These are phyloP conservation scores for Cenchrus purpureus DNA, from an alignment of 176 grass and related monocot genomes.

Conservation along the genomic window DNA sequence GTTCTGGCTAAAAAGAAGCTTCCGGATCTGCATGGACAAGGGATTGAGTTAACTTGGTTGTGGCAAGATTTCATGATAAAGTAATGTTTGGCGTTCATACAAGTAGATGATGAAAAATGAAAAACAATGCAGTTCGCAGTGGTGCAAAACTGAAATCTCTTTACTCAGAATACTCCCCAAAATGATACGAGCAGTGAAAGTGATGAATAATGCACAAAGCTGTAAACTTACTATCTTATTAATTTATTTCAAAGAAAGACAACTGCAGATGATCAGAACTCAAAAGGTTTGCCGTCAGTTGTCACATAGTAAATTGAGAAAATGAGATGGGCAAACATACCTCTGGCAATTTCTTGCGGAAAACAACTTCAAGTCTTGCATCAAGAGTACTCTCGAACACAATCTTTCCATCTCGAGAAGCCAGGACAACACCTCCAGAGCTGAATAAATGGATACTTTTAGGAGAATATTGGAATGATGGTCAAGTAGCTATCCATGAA, in stretches of 20 bases:
- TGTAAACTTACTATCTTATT: not conserved
- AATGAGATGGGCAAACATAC: slow-evolving; percentile 40
- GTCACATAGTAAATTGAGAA: slow-evolving; percentile 5
- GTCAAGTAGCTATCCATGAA: not conserved
- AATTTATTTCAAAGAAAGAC: not conserved
- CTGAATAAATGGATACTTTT: slow-evolving; percentile 52
- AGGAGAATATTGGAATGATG: slow-evolving; percentile 11
- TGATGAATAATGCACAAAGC: not conserved
- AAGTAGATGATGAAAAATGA: not conserved
- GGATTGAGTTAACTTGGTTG: not conserved
- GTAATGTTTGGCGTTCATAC: not conserved
- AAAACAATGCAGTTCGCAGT: not conserved
- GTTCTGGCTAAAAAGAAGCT: slow-evolving; percentile 59
- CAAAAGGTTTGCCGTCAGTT: not conserved
- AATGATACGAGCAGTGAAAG: not conserved
- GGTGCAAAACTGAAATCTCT: slow-evolving; percentile 9
- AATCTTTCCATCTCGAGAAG: slow-evolving; percentile 97
- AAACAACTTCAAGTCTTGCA: slow-evolving; percentile 93
- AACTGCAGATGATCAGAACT: not conserved
- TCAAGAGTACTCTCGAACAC: slow-evolving; percentile 93
- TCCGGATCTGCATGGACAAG: slow-evolving; percentile 61
- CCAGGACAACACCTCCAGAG: slow-evolving; percentile 91
- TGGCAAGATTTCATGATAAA: not conserved
- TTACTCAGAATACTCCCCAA: not conserved
- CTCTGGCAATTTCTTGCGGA: slow-evolving; percentile 97